These are phyloP conservation scores for Emergomyces africanus DNA, from an alignment of 2,329 filamentous ascomycete species.

Conservation along the genomic window DNA sequence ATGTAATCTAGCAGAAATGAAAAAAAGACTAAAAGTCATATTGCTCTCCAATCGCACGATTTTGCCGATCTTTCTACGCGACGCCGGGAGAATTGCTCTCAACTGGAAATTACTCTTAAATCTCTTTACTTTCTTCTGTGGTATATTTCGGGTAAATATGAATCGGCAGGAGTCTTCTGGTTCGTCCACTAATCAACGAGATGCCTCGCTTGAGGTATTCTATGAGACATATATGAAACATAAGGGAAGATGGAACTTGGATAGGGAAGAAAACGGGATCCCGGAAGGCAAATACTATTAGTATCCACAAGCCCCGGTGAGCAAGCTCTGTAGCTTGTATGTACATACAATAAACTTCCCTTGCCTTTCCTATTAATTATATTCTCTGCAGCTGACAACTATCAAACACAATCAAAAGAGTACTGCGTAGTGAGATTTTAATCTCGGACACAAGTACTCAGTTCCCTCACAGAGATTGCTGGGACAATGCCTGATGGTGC, in stretches of 20 bases:
- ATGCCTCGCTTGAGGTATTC: not conserved
- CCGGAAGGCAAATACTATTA: not conserved
- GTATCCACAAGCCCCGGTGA: not conserved
- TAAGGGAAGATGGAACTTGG: not conserved
- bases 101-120: not conserved
- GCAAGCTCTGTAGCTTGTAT: not conserved
- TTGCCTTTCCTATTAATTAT: not conserved
- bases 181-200: no score
- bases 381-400: not conserved
- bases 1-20: not conserved
- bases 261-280: not conserved
- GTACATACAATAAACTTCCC: not conserved
- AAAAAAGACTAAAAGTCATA: not conserved
- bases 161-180: not conserved
- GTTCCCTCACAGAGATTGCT: not conserved
- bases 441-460: not conserved
- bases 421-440: not conserved
- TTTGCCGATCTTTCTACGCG: no score
- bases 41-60: no score
- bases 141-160: not conserved
- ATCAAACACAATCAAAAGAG: not conserved
- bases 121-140: not conserved
- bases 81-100: no score
- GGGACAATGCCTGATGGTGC: not conserved
- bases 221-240: not conserved